Percentiles rank a stretch among this genome's conserved stretches.
Conservation (phyloP, 2,329 filamentous ascomycete species). For the Xylaria hypoxylon region DNA sequence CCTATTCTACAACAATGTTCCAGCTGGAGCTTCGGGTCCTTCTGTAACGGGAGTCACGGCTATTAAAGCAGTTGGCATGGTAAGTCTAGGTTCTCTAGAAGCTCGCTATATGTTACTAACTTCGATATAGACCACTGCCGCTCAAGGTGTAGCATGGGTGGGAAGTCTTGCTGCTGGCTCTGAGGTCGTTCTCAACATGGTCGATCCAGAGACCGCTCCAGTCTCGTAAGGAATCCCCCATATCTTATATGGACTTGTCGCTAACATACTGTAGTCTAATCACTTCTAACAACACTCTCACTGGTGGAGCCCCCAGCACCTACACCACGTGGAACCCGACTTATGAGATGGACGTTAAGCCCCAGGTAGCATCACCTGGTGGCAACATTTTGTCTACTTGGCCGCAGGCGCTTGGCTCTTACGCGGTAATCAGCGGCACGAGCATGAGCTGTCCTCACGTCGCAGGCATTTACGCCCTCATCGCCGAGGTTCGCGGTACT, state of each 20-base stretch:
- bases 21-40: constrained; percentile 52
- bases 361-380: constrained; percentile 67
- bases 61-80: constrained; percentile 47
- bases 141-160: constrained; percentile 59
- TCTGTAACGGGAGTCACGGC: constrained; percentile 43
- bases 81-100: constrained; percentile 16
- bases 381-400: constrained; percentile 70
- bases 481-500: constrained; percentile 64
- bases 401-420: constrained; percentile 60
- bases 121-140: constrained; percentile 48
- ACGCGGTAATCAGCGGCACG: constrained; percentile 66
- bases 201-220: constrained; percentile 54
- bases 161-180: constrained; percentile 57
- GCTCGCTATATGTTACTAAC: constrained; percentile 37
- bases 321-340: constrained; percentile 72
- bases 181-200: constrained; percentile 59
- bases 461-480: constrained; percentile 66
- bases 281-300: constrained; percentile 54
- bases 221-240: constrained; percentile 41
- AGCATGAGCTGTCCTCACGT: constrained; percentile 71
- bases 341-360: constrained; percentile 68
- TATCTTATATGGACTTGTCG: not conserved
- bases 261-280: constrained; percentile 51
- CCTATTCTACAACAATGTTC: constrained; percentile 69
- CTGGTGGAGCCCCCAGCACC: constrained; percentile 63